phyloP scores from a whole-genome alignment of 2,329 filamentous ascomycete species.

The Colletotrichum sp. region DNA sequence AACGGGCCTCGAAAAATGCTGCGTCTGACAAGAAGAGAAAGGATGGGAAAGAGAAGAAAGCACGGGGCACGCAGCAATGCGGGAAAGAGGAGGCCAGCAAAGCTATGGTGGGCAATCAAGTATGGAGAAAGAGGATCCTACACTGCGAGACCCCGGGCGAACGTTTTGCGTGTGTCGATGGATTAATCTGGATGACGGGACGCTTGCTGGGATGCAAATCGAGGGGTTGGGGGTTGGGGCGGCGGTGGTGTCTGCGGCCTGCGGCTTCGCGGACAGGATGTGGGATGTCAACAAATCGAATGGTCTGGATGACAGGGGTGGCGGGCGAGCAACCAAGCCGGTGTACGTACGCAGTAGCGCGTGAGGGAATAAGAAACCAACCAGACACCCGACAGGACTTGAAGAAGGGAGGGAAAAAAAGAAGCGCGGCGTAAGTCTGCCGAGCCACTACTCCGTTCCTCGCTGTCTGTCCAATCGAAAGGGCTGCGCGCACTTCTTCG shows the following conservation, averaged over 20 bases:
- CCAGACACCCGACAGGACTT: neutral
- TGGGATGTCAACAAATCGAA: slow-evolving; percentile 18
- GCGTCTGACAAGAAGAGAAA: neutral
- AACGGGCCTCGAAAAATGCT: neutral
- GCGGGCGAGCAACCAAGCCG: neutral
- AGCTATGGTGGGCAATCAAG: neutral
- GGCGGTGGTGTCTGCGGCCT: neutral
- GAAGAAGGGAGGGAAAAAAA: neutral
- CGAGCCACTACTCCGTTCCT: neutral
- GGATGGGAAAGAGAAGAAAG: slow-evolving; percentile 1
- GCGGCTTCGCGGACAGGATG: neutral
- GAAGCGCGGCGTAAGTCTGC: neutral
- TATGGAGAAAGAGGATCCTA: slow-evolving; percentile 12
- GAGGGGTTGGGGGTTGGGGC: slow-evolving; percentile 11
- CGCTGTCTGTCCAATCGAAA: neutral
- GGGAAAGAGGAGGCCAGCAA: slow-evolving; percentile 13
- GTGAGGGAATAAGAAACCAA: neutral
- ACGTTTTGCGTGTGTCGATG: neutral
- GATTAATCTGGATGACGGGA: slow-evolving; percentile 10
- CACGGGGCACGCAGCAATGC: slow-evolving; percentile 12
- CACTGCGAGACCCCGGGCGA: neutral
- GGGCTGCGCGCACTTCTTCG: neutral
- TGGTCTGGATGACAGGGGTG: slow-evolving; percentile 4
- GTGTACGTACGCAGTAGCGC: neutral
- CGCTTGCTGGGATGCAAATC: neutral